phyloP scores from a whole-genome alignment of 192 early-diverging fungal genomes.

The Geranomyces variabilis region DNA sequence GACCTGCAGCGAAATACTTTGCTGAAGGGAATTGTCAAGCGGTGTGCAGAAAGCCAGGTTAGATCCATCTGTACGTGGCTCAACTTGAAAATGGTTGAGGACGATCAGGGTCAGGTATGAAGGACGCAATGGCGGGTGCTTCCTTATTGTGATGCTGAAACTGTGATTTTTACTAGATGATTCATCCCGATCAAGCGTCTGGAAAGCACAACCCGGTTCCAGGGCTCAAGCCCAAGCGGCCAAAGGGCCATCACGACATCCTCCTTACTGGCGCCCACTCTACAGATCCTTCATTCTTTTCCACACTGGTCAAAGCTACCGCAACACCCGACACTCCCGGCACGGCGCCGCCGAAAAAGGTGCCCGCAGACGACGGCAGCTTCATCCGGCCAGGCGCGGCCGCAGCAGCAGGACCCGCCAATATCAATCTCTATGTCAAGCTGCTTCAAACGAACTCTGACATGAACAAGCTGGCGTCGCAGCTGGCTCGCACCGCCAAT shows the following conservation, averaged over 20 bases:
- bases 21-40: constrained; percentile 48
- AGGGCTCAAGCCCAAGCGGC: neutral
- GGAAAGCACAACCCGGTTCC: neutral
- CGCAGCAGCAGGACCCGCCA: constrained; percentile 14
- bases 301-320: neutral
- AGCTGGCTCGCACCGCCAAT: constrained; percentile 19
- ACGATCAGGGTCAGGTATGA: constrained; percentile 9
- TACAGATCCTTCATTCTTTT: constrained; percentile 1
- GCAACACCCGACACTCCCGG: neutral
- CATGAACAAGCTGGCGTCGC: constrained; percentile 35
- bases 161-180: too few species aligned
- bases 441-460: constrained; percentile 45
- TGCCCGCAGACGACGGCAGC: neutral
- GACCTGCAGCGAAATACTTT: constrained; percentile 52
- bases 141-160: too few species aligned
- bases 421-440: constrained; percentile 50
- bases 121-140: too few species aligned
- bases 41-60: constrained; percentile 48
- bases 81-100: constrained; percentile 47
- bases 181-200: neutral
- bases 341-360: neutral
- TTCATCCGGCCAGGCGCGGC: neutral
- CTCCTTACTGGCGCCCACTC: neutral
- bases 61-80: constrained; percentile 50
- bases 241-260: neutral